A percentile compares a stretch with the other conserved stretches of the same genome.
Conservation (phyloP, 495 filamentous ascomycete genomes). For the Hypoxylon perforatum region DNA sequence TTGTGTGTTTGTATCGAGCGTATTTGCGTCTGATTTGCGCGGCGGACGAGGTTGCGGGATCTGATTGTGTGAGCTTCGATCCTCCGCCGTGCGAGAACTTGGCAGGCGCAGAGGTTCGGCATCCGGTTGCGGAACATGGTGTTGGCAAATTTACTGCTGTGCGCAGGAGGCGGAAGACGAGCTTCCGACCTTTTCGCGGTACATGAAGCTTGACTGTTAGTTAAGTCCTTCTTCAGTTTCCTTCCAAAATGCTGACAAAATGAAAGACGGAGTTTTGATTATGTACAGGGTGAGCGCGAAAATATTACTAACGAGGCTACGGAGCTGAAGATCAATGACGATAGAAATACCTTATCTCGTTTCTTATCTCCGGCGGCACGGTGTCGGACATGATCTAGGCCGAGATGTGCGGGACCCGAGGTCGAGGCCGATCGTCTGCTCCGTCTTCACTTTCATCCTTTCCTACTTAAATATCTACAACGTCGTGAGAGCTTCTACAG, state of each 20-base stretch:
- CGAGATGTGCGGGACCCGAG: neutral
- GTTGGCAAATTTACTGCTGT: conserved; percentile 20
- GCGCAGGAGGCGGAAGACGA: conserved; percentile 35
- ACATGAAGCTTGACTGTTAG: conserved; percentile 14
- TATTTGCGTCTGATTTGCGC: conserved; percentile 15
- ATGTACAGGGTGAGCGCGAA: neutral
- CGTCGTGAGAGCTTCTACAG: no score
- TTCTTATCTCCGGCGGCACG: conserved; percentile 38
- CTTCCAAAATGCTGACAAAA: neutral
- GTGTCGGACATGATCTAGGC: conserved; percentile 12
- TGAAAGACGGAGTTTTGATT: no score
- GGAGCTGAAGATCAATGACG: conserved; percentile 36
- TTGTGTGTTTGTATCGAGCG: conserved; percentile 33
- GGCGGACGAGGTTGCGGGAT: conserved; percentile 17
- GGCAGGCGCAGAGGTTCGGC: conserved; percentile 33
- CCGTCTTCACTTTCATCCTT: neutral
- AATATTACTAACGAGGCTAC: conserved; percentile 13
- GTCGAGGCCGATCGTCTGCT: conserved; percentile 21
- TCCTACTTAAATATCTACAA: no score
- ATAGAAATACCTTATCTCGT: conserved; percentile 32
- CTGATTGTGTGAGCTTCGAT: conserved; percentile 3
- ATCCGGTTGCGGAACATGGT: conserved; percentile 46
- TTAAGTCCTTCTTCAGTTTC: neutral
- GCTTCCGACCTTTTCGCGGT: conserved; percentile 29
- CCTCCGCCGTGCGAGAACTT: conserved; percentile 19